Evolutionary conservation across 202 grass and related monocot species (phyloP).

Genomic region (Hordeum pubiflorum): DNA sequence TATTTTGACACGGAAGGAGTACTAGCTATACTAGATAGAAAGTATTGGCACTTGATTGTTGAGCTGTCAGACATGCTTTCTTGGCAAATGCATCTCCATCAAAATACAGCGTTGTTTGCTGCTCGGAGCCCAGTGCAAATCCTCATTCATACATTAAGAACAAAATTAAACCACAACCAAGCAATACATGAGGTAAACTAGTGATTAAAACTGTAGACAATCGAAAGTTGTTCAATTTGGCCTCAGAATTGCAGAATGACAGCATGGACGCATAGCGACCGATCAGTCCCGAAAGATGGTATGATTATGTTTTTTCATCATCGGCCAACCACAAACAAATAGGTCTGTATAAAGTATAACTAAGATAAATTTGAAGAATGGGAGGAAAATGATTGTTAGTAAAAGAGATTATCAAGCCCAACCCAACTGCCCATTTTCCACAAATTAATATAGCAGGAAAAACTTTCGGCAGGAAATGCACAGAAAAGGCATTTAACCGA

Average conservation of each 20-base stretch:
- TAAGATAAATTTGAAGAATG: neutral
- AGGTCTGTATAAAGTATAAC: neutral
- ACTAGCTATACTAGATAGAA: too few relatives aligned
- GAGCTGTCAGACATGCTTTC: constrained; percentile 40
- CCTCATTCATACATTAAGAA: constrained; percentile 33
- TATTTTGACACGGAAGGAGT: too few relatives aligned
- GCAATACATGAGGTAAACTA: too few relatives aligned
- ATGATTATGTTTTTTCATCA: neutral
- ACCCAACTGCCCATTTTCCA: neutral
- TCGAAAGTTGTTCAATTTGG: neutral
- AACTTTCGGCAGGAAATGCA: neutral
- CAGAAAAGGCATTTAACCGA: neutral
- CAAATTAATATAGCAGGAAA: neutral
- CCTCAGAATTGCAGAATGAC: neutral
- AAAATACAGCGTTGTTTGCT: too few relatives aligned
- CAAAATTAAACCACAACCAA: neutral
- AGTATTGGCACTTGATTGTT: too few relatives aligned
- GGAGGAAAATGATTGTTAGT: neutral
- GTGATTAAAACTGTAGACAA: too few relatives aligned
- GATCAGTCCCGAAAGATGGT: neutral
- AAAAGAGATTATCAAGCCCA: neutral
- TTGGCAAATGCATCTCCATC: too few relatives aligned
- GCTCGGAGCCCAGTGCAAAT: constrained; percentile 69
- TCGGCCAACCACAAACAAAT: neutral
- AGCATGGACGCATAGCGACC: neutral